Base-by-base conservation (phyloP, 768 basidiomycete genomes). In the Boletus subcaerulescens region DNA sequence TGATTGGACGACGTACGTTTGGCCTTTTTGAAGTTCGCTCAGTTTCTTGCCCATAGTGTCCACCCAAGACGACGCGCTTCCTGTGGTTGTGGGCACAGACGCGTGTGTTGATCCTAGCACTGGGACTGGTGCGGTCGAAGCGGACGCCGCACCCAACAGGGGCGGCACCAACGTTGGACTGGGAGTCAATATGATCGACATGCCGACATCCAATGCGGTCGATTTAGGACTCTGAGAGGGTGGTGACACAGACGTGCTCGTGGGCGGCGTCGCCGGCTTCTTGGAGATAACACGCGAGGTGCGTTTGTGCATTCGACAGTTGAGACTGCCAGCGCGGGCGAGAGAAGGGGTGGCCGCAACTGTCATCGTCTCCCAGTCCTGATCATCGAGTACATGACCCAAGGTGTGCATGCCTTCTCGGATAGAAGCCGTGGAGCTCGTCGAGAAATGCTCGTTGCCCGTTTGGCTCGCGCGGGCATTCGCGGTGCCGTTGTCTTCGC, bases 21-120 rank as follows among this genome's bases (percentile, higher is more conserved):
- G 71, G 52, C 76, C 76, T 17, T 72, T 73, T 64, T 81, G 82
- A 26, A 87, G 60, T 59, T 82, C 83, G 54, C 78, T 82, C 70
- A 83, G 79, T 59, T 80, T 82, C 70, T 79, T 83, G 17, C 86
- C 82, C 48, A 87, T 74, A 45, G 61, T 83, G 33, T 79, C 84
- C 56, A 84, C 75, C 82, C 82, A 84, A 7, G 79, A 70, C 18
- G 75, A 65, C 45, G 62, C 53, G 2, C 67, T 60, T 51, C 67
- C 65, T 45, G 73, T 60, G 69, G 60, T 48, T 8, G 29, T 36
- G 6, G 46, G 71, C 15, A 71, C 69, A 17, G 75, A 57, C 17
- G 51, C 57, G 2, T 45, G 26, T 9, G 32, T 15, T 13, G 53
- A 22, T 17, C 24, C 33, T 0, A 14, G 12, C 35, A 15, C 38